A percentile compares a stretch with the other conserved stretches of the same genome.
These are phyloP conservation scores for Mycena alexandri DNA, from an alignment of 768 basidiomycete species.

Conservation along the genomic window DNA sequence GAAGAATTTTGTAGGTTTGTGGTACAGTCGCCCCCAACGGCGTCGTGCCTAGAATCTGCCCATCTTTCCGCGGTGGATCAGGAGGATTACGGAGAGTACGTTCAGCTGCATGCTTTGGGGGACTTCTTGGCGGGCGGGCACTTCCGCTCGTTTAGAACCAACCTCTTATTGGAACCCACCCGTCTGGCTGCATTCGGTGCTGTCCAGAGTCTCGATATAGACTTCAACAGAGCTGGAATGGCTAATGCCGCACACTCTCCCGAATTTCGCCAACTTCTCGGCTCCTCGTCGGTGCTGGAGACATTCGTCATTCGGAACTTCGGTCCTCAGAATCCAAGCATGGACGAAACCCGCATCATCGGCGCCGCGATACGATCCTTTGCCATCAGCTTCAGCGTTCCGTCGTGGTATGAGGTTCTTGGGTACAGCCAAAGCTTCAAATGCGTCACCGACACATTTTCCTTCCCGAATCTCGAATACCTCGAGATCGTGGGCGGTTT, in stretches of 20 bases:
- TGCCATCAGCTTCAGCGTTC: not conserved
- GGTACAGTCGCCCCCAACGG: not conserved
- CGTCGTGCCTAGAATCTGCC: slow-evolving; percentile 3
- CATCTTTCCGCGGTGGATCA: not conserved
- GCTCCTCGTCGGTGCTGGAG: not conserved
- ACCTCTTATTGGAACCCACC: not conserved
- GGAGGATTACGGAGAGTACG: not conserved
- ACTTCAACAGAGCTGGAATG: too few species aligned
- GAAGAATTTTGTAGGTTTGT: slow-evolving; percentile 2
- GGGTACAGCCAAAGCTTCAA: not conserved
- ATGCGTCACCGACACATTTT: not conserved
- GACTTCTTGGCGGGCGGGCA: not conserved
- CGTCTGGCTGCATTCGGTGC: too few species aligned
- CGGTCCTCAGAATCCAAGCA: not conserved
- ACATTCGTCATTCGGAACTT: slow-evolving; percentile 15
- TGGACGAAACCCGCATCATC: not conserved
- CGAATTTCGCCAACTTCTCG: not conserved
- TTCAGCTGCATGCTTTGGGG: too few species aligned
- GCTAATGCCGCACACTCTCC: not conserved
- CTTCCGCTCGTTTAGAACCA: not conserved
- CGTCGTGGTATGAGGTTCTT: not conserved
- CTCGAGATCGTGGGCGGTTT: slow-evolving; percentile 19
- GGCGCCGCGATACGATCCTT: slow-evolving; percentile 4
- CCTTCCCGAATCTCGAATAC: slow-evolving; percentile 20
- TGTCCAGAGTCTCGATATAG: slow-evolving; percentile 3